Evolutionary conservation across 495 filamentous ascomycete species (phyloP), one percentile per base, ranked within the genome.

Genomic region (Corynascus novoguineensis): DNA sequence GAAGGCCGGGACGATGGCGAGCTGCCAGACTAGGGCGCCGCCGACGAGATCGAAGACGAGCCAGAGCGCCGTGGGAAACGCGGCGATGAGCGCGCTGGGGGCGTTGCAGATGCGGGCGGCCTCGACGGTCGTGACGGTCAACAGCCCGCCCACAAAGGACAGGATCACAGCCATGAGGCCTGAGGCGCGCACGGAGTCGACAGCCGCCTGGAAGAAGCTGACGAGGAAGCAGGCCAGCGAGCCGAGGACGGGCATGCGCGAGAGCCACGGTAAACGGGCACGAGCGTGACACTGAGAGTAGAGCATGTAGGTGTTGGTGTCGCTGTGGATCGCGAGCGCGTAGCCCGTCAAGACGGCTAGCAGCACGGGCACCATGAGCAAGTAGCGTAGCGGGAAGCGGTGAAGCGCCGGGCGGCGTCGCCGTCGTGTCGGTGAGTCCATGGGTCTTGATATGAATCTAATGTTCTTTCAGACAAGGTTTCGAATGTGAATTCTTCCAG

Each of bases 201-300:
- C 59, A 11, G 72, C 66, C 28, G 61, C 59, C 27, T 65, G 59
- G 59, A 74, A 70, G 67, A 71, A 69, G 60, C 60, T 64, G 53
- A 73, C 69, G 34, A 74, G 60, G 50, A 73, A 75, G 58, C 73
- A 75, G 21, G 64, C 40, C 15, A 70, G 69, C 15, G 67, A 55
- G 32, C 68, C 72, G 47, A 75, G 32, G n/a, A 71, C 29, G 15
- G 71, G 72, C 17, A 70, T 31, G 46, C 57, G 64, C 5, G 66
- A 64, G 24, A 74, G 59, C 42, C 41, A 68, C 17, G 67, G 68
- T 12, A 75, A 40, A 31, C 71, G 71, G 9, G 71, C 58, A 12
- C 65, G 68, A 22, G 73, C 61, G 53, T 75, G 71, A 60, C 73
- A 75, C 45, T 75, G 73, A 17, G 68, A 71, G 58, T 68, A 73